Percentiles rank a stretch among this genome's conserved stretches.
Conservation (phyloP, 306 rosid species). For the Astragalus membranaceus region DNA sequence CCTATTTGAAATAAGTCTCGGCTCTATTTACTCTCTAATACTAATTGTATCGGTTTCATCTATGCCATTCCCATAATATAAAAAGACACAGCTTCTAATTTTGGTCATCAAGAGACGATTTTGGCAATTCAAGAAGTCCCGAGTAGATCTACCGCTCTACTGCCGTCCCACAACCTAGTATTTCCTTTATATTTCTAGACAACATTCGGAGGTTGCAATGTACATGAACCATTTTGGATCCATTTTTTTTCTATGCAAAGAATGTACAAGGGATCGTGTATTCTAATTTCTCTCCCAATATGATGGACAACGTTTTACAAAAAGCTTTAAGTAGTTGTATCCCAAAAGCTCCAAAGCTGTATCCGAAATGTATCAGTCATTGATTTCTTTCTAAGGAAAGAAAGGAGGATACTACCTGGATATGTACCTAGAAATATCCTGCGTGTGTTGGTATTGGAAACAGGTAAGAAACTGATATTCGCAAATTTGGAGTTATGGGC, state of each 20-base stretch:
- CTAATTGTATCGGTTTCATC: background rate
- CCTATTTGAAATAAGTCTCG: background rate
- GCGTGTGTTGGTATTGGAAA: background rate
- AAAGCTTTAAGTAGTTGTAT: background rate
- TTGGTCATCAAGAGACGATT: background rate
- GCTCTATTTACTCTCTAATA: background rate
- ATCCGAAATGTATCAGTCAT: background rate
- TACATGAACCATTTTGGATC: background rate
- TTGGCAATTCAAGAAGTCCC: background rate
- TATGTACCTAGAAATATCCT: background rate
- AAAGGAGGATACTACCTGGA: background rate
- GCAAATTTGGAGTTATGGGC: background rate
- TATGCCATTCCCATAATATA: background rate
- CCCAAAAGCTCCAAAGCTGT: background rate
- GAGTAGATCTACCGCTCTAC: background rate
- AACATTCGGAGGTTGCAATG: background rate
- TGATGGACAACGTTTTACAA: background rate
- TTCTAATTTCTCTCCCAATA: background rate
- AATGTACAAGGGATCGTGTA: background rate
- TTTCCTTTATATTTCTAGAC: background rate
- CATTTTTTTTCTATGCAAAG: background rate
- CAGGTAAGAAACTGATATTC: background rate
- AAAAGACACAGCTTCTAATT: background rate
- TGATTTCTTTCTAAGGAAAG: background rate
- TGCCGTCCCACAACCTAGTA: background rate